Conservation (phyloP, 2,329 filamentous ascomycete species). For the Fusarium drepaniforme region DNA sequence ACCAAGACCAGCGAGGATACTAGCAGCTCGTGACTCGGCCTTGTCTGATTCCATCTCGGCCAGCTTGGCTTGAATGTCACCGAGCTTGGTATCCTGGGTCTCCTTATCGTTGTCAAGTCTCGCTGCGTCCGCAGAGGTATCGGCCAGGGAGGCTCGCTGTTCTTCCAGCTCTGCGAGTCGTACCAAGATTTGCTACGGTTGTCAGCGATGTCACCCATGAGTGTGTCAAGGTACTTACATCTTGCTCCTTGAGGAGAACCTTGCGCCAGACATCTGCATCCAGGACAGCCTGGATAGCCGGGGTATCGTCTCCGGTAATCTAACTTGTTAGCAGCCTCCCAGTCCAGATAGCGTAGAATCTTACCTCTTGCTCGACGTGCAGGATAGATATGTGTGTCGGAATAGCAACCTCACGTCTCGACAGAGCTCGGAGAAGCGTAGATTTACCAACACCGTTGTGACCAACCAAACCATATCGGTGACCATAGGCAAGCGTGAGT, state of each 20-base stretch:
- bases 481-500: conserved; percentile 89
- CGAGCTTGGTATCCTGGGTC: conserved; percentile 88
- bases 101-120: conserved; percentile 89
- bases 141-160: conserved; percentile 83
- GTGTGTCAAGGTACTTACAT: conserved; percentile 62
- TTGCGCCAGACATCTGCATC: conserved; percentile 99
- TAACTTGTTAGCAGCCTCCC: conserved; percentile 50
- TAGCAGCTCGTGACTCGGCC: conserved; percentile 93
- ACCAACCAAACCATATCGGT: conserved; percentile 96
- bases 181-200: conserved; percentile 75
- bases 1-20: conserved; percentile 95
- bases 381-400: conserved; percentile 98
- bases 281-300: conserved; percentile 92
- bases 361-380: conserved; percentile 96
- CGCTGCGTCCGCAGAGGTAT: conserved; percentile 90
- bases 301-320: conserved; percentile 95
- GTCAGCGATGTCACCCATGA: conserved; percentile 45
- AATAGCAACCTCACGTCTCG: conserved; percentile 92
- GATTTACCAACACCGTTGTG: conserved; percentile 99
- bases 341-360: conserved; percentile 21
- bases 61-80: conserved; percentile 91
- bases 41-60: conserved; percentile 99
- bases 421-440: conserved; percentile 92
- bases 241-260: conserved; percentile 89
- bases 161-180: conserved; percentile 82